Evolutionary conservation across 1,284 basidiomycete species (phyloP), one percentile per base, ranked within the genome.

Genomic region (Leccinum griseonigrum): DNA sequence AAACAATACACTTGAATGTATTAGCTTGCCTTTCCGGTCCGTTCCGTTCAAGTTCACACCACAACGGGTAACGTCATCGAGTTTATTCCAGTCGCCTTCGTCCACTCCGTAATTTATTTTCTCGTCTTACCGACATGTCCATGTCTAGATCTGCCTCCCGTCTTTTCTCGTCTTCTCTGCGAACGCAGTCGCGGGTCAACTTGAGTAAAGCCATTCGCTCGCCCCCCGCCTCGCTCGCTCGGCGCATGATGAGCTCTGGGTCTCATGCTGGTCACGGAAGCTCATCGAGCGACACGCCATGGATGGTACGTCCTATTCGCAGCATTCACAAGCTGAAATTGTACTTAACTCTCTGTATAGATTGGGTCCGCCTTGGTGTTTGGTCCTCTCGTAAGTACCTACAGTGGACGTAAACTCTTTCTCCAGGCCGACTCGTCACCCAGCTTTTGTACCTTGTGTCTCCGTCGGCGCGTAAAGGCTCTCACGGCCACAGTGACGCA

Each of bases 391-490:
- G 75, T 76, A 48, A 57, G 71, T 63, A 18, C 46, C 56, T 59
- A 36, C 4, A 29, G 18, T 46, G 2, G 9, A 51, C 16, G 34
- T 7, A 16, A 26, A 0, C 3, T 36, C 28, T 56, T 50, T 60
- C 46, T 48, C 10, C 2, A 32, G 8, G 53, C 43, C 34, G 9
- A 56, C 54, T 11, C 58, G 29, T 51, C 55, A 54, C 43, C 40
- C 55, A 74, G 72, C 59, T 76, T 26, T 54, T 74, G 46, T 76
- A 75, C 57, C 69, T 76, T 34, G 57, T 73, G 11, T 76, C 72
- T 26, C 72, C 72, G 4, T 66, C 75, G 10, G 64, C 71, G 16
- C 73, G 67, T 53, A 62, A 66, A 26, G 43, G 52, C 8, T 60
- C 64, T 51, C 69, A 74, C 62, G 65, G n/a, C 4, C 68, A 71